These are phyloP conservation scores for Syzygium grande DNA, from an alignment of 345 rosid species.

Conservation along the genomic window DNA sequence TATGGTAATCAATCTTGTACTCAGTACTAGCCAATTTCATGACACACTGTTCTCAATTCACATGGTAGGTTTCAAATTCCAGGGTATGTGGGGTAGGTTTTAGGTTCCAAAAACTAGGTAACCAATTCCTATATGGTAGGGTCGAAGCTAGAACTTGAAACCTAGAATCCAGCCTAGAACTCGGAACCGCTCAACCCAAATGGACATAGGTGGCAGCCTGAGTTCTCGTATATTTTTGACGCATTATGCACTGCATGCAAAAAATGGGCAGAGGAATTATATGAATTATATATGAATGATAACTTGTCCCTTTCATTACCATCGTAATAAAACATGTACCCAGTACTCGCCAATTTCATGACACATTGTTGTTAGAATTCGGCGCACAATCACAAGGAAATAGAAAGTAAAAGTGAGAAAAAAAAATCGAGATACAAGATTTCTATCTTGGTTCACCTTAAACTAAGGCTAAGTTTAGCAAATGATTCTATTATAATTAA, in stretches of 20 bases:
- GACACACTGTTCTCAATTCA: too few relatives aligned
- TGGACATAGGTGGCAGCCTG: background rate
- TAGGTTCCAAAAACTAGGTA: too few relatives aligned
- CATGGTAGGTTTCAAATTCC: too few relatives aligned
- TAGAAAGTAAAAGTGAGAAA: background rate
- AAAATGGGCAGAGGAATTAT: background rate
- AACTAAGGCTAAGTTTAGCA: rapidly evolving
- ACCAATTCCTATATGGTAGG: too few relatives aligned
- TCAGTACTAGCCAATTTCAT: background rate
- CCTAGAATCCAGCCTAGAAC: too few relatives aligned
- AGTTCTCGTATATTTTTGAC: background rate
- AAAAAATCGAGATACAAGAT: background rate
- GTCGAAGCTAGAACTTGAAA: too few relatives aligned
- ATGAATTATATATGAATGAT: background rate
- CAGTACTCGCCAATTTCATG: background rate
- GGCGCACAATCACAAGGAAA: background rate
- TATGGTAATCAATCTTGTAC: background rate
- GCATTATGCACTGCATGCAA: background rate
- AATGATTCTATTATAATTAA: background rate
- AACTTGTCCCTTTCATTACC: background rate
- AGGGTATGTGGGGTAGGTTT: too few relatives aligned
- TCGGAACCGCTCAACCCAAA: too few relatives aligned
- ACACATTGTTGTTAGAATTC: background rate
- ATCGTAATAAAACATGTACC: background rate
- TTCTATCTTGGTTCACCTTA: background rate